Conservation (phyloP, 306 rosid species). For the Myrica gale region DNA sequence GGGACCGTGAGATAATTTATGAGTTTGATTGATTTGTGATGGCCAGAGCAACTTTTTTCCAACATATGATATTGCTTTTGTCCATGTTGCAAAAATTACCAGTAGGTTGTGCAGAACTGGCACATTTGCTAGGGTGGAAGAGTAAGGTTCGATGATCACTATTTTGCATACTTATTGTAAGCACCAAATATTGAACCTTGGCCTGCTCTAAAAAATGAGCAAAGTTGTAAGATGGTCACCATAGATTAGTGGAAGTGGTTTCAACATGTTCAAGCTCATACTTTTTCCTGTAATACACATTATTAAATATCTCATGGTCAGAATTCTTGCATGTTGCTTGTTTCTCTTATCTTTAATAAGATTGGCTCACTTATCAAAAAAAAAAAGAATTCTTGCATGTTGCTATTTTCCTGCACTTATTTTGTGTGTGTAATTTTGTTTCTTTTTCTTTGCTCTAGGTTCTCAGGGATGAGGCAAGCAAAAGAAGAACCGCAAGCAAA, state of each 20-base stretch:
- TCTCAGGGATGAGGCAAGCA: constrained; percentile 53
- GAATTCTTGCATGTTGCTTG: not conserved
- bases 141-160: no score
- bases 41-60: no score
- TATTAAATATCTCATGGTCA: not conserved
- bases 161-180: no score
- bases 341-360: no score
- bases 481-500: constrained; percentile 58
- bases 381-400: constrained; percentile 3
- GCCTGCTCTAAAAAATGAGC: constrained; percentile 4
- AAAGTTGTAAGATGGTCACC: not conserved
- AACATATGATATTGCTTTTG: no score
- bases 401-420: not conserved
- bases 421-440: constrained; percentile 16
- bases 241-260: constrained; percentile 8
- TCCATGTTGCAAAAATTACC: no score
- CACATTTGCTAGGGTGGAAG: no score
- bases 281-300: constrained; percentile 15
- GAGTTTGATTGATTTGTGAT: no score
- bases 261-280: constrained; percentile 15
- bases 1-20: no score
- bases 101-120: no score
- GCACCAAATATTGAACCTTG: not conserved
- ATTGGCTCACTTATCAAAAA: no score
- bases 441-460: constrained; percentile 27